These are phyloP conservation scores for Linderina pennispora DNA, from an alignment of 192 early-diverging fungal species.

Conservation along the genomic window DNA sequence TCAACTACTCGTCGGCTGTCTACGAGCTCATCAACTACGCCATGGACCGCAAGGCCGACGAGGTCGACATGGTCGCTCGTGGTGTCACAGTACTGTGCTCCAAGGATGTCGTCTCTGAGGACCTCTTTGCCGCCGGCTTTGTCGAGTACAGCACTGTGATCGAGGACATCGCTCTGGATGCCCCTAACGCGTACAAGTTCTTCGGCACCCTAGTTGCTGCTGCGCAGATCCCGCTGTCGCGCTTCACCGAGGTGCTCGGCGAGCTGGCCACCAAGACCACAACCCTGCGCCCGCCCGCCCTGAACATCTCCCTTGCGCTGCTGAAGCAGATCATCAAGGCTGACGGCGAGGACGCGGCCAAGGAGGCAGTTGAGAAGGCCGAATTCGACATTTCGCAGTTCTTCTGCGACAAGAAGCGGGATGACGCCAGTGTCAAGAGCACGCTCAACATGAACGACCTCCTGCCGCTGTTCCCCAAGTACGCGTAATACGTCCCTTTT, in stretches of 20 bases:
- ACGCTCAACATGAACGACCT: slow-evolving; percentile 20
- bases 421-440: slow-evolving; percentile 23
- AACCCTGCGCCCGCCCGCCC: slow-evolving; percentile 11
- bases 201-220: slow-evolving; percentile 56
- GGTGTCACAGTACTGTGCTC: slow-evolving; percentile 46
- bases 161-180: slow-evolving; percentile 69
- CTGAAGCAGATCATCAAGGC: slow-evolving; percentile 23
- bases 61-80: slow-evolving; percentile 48
- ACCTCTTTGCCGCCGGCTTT: slow-evolving; percentile 50
- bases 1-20: slow-evolving; percentile 49
- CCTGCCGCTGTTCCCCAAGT: slow-evolving; percentile 22
- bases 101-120: slow-evolving; percentile 41
- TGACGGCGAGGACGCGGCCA: slow-evolving; percentile 18
- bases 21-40: slow-evolving; percentile 57
- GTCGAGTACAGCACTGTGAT: slow-evolving; percentile 52
- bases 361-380: slow-evolving; percentile 23
- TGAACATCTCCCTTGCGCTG: slow-evolving; percentile 20
- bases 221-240: slow-evolving; percentile 47
- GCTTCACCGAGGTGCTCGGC: slow-evolving; percentile 39
- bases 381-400: slow-evolving; percentile 36
- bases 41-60: slow-evolving; percentile 52
- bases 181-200: slow-evolving; percentile 60
- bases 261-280: slow-evolving; percentile 23
- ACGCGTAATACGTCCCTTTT: not conserved
- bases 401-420: slow-evolving; percentile 21